Conservation (phyloP, 352 stramenopile species). For the Pythium sp. region DNA sequence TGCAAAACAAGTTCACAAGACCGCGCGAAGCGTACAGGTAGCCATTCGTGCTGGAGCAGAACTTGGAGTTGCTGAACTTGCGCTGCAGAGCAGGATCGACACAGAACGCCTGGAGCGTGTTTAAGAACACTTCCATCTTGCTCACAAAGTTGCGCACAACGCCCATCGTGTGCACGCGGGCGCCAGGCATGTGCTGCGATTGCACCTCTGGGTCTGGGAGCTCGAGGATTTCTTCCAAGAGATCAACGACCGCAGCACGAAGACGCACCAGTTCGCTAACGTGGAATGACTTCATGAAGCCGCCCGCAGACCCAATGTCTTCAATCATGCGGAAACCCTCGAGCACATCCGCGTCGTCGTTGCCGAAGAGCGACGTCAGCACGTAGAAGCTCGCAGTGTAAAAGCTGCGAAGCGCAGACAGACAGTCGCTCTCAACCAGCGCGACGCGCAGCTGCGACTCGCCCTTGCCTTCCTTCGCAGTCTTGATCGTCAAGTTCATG, state of each 20-base stretch:
- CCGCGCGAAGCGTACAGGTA: constrained; percentile 68
- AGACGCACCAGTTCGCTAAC: constrained; percentile 62
- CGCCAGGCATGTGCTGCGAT: constrained; percentile 65
- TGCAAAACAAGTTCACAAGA: constrained; percentile 71
- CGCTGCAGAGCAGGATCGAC: constrained; percentile 52
- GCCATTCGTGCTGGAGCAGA: constrained; percentile 59
- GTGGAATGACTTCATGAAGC: constrained; percentile 80
- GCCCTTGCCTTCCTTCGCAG: constrained; percentile 71
- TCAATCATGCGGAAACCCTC: constrained; percentile 81
- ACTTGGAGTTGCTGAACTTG: constrained; percentile 81
- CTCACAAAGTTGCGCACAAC: constrained; percentile 87
- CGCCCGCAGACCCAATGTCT: constrained; percentile 54
- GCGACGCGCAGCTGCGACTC: constrained; percentile 77
- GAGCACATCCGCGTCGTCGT: constrained; percentile 75
- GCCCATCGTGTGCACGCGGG: constrained; percentile 72
- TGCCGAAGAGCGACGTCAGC: constrained; percentile 64
- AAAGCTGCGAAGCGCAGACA: constrained; percentile 79
- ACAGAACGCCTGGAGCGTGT: constrained; percentile 63
- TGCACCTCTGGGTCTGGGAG: constrained; percentile 71
- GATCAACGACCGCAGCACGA: constrained; percentile 58
- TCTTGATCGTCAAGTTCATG: constrained; percentile 64
- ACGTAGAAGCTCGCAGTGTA: constrained; percentile 83
- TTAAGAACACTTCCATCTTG: constrained; percentile 83
- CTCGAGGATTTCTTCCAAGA: constrained; percentile 80
- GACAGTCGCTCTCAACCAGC: constrained; percentile 77